These are phyloP conservation scores for Oryza rufipogon DNA, from an alignment of 176 grass and related monocot species.

Conservation along the genomic window DNA sequence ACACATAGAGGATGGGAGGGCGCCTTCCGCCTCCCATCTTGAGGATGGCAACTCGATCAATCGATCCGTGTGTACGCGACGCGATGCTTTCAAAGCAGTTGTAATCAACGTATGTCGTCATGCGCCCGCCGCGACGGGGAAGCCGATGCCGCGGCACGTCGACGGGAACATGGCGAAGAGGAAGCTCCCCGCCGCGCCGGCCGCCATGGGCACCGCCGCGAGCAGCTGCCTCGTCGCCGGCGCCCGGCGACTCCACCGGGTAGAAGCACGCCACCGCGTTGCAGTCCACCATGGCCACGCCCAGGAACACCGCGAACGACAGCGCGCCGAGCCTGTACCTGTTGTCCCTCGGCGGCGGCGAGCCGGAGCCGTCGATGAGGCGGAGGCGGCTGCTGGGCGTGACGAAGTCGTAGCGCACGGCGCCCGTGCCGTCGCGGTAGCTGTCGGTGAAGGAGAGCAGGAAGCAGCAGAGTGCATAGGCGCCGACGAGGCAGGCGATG, in stretches of 20 bases:
- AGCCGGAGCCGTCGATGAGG: slow-evolving; percentile 28
- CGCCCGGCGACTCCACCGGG: slow-evolving; percentile 34
- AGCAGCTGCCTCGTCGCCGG: slow-evolving; percentile 43
- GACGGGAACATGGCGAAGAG: slow-evolving; percentile 67
- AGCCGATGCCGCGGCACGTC: slow-evolving; percentile 56
- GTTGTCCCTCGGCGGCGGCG: slow-evolving; percentile 1
- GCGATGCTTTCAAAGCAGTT: too few relatives aligned
- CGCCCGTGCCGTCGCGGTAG: slow-evolving; percentile 58
- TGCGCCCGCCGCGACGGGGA: slow-evolving; percentile 21
- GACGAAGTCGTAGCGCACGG: slow-evolving; percentile 55
- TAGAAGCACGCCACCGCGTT: slow-evolving; percentile 73
- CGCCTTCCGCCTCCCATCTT: too few relatives aligned
- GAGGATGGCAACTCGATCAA: too few relatives aligned
- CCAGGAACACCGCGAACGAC: slow-evolving; percentile 60
- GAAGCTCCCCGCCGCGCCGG: slow-evolving; percentile 51
- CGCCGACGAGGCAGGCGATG: slow-evolving; percentile 54
- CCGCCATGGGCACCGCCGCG: slow-evolving; percentile 40
- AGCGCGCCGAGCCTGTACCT: slow-evolving; percentile 48
- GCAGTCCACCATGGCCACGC: slow-evolving; percentile 56
- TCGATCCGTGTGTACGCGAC: too few relatives aligned
- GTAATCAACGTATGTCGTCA: too few relatives aligned
- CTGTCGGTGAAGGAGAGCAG: slow-evolving; percentile 87
- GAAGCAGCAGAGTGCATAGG: slow-evolving; percentile 54
- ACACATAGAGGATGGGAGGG: too few relatives aligned
- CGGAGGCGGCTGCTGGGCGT: slow-evolving; percentile 45